Percentiles rank a stretch among this genome's conserved stretches.
Evolutionary conservation across 2,329 filamentous ascomycete species (phyloP).

Genomic region (Daldinia eschscholtzii): DNA sequence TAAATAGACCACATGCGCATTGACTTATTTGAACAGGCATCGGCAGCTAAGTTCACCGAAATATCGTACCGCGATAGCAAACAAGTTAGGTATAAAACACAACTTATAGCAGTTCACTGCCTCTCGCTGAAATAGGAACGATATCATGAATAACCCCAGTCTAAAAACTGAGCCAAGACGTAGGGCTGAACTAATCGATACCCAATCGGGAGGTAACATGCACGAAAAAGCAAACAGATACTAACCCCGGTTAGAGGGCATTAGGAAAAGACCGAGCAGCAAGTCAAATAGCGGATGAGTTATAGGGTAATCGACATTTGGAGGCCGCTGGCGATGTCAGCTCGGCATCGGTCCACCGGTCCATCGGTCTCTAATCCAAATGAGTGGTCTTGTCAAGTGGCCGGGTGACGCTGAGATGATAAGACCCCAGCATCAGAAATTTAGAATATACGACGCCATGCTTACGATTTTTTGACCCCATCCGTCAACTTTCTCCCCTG

Average conservation of each 20-base stretch:
- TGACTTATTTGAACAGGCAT: background rate
- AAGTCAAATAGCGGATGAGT: background rate
- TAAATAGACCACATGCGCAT: background rate
- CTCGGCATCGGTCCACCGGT: slow-evolving; percentile 10
- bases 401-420: slow-evolving; percentile 7
- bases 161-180: background rate
- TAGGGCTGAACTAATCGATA: slow-evolving; percentile 10
- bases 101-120: background rate
- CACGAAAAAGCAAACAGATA: slow-evolving; percentile 5
- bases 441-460: background rate
- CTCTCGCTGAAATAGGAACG: background rate
- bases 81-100: background rate
- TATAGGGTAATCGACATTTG: slow-evolving; percentile 4
- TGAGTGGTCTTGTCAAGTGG: background rate
- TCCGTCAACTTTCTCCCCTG: background rate
- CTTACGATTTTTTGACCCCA: background rate
- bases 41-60: background rate
- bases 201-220: slow-evolving; percentile 8
- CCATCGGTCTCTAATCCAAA: slow-evolving; percentile 7
- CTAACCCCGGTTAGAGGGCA: background rate
- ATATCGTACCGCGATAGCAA: background rate
- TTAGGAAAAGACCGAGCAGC: background rate
- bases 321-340: slow-evolving; percentile 1
- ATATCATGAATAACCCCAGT: background rate
- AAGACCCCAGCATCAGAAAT: background rate